Percentiles rank a stretch among this genome's conserved stretches.
phyloP scores from a whole-genome alignment of 768 basidiomycete genomes.

The Leccinellum rugosiceps region DNA sequence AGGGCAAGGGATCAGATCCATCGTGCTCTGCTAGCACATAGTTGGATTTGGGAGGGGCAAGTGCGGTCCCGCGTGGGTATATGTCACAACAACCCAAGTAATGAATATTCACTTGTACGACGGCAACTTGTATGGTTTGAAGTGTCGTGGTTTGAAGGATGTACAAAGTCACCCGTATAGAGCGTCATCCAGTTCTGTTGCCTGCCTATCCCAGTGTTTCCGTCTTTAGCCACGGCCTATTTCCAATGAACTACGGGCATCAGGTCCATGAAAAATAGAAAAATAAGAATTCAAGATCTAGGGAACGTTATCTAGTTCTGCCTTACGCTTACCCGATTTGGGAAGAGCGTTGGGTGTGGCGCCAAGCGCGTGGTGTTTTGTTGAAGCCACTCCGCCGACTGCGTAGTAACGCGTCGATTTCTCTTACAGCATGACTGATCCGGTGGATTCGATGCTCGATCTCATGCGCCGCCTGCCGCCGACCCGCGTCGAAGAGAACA shows the following conservation, averaged over 20 bases:
- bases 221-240: background rate
- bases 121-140: background rate
- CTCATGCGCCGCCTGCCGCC: constrained; percentile 96
- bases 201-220: background rate
- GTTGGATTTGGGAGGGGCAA: background rate
- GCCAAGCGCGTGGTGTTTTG: background rate
- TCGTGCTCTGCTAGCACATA: background rate
- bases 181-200: no score
- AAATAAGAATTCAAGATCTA: no score
- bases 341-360: background rate
- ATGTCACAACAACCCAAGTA: background rate
- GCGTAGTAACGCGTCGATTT: background rate
- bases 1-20: constrained; percentile 10
- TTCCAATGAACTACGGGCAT: background rate
- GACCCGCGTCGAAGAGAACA: constrained; percentile 81
- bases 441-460: constrained; percentile 92
- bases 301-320: no score
- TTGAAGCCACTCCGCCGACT: background rate
- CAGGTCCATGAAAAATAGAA: no score
- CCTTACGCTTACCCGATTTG: background rate
- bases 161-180: no score
- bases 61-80: background rate
- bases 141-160: background rate
- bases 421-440: constrained; percentile 55
- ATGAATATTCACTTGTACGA: no score